Conservation (phyloP, 2,329 filamentous ascomycete genomes). For the Penicillium hesseltinei region DNA sequence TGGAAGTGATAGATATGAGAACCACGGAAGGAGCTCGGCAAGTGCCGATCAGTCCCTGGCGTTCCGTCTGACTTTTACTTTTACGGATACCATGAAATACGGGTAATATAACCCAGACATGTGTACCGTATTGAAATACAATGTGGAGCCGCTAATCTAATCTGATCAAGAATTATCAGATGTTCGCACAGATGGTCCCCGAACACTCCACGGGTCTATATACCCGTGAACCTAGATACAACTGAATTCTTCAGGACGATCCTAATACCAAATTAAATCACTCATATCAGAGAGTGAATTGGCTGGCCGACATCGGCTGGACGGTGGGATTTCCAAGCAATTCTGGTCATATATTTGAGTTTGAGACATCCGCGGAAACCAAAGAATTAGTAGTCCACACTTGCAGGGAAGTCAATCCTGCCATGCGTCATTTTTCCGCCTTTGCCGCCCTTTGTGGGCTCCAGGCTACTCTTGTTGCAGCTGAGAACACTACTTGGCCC, state of each 20-base stretch:
- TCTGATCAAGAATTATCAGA: conserved; percentile 8
- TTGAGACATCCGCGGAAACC: not conserved
- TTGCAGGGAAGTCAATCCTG: not conserved
- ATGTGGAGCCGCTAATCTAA: conserved; percentile 5
- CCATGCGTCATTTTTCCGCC: not conserved
- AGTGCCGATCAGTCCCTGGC: not conserved
- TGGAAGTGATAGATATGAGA: not conserved
- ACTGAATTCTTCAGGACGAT: not conserved
- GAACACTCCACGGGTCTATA: not conserved
- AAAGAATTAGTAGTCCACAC: not conserved
- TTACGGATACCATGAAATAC: not conserved
- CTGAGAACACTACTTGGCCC: not conserved
- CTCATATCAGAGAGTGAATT: not conserved
- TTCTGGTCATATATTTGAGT: not conserved
- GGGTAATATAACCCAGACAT: rapidly evolving
- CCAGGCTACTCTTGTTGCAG: not conserved
- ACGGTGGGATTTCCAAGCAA: not conserved
- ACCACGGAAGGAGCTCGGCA: not conserved
- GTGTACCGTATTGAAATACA: not conserved
- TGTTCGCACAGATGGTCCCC: not conserved
- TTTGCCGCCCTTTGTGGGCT: not conserved
- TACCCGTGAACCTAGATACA: not conserved
- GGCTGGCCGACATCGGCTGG: conserved; percentile 1
- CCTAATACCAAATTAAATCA: not conserved
- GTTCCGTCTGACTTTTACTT: not conserved